Evolutionary conservation across 2,329 filamentous ascomycete species (phyloP), one percentile per base, ranked within the genome.

Genomic region (Fusarium sp.): DNA sequence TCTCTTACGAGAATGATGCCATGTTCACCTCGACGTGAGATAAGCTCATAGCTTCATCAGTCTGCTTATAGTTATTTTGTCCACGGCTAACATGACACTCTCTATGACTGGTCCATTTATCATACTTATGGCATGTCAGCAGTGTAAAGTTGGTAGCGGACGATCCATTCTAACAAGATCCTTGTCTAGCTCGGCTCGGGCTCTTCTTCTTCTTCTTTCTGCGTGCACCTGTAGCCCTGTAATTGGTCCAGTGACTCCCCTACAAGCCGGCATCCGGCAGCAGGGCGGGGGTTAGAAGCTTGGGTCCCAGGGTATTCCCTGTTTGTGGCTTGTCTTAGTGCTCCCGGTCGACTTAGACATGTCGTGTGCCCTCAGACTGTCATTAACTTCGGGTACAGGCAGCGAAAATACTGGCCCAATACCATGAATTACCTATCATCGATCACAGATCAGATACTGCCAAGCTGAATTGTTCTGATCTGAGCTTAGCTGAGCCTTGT

Each of bases 191-290:
- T 53, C 35, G 10, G 29, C 42, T 49, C 47, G 12, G 55, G 35
- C 44, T 57, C 27, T 68, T 55, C 25, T 68, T 50, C 35, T 64
- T 68, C 50, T 45, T 64, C 39, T 39, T 58, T 58, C 41, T 53
- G 65, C 22, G 45, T 58, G 66, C 41, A 44, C 20, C 29, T 56
- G 38, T 18, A 36, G 50, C 33, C 11, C 35, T 64, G n/a, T 27
- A 57, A 68, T 68, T 68, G 57, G 65, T 17, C 36, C 25, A 58
- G 29, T 17, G 22, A 5, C 22, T 35, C 14, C 27, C 25, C 31
- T 38, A 65, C 60, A 65, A 70, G 47, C 67, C 67, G 65, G 65
- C 53, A 70, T 65, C 53, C 60, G 67, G 67, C 65, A 65, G 58
- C 56, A 52, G 46, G 33, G 42, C 47, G 39, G 61, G 57, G 57